Conservation (phyloP, 1,139 yeast species). For the Keqinozyma sinolaborantium region DNA sequence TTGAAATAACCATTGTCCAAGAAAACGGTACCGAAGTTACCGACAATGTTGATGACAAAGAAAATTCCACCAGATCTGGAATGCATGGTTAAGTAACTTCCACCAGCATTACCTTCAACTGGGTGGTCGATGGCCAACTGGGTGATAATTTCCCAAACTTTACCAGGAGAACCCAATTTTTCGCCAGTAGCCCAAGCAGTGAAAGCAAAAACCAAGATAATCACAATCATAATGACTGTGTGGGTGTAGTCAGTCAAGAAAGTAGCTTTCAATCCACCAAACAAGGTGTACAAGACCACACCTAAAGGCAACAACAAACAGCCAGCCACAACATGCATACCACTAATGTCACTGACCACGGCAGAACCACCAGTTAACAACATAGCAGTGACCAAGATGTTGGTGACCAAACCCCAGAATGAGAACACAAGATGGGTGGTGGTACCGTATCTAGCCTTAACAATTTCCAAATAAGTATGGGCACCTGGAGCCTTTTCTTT, state of each 20-base stretch:
- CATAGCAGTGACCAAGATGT: constrained; percentile 85
- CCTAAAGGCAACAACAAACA: constrained; percentile 80
- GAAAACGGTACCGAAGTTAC: constrained; percentile 87
- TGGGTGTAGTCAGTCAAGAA: constrained; percentile 85
- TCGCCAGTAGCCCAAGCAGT: constrained; percentile 57
- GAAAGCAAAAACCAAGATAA: constrained; percentile 61
- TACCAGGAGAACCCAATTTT: constrained; percentile 76
- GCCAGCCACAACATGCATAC: constrained; percentile 80
- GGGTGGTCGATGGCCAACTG: constrained; percentile 58
- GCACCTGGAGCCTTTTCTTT: constrained; percentile 57
- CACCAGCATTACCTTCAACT: constrained; percentile 71
- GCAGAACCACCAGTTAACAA: constrained; percentile 84
- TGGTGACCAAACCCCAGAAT: constrained; percentile 82
- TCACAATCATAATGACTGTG: constrained; percentile 58
- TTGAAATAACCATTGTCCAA: constrained; percentile 89
- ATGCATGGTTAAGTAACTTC: constrained; percentile 74
- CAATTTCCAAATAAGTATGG: constrained; percentile 54
- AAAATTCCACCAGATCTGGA: constrained; percentile 78
- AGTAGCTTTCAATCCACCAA: constrained; percentile 90
- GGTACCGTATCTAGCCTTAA: constrained; percentile 49
- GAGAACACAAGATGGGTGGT: constrained; percentile 65
- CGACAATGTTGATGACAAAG: constrained; percentile 78
- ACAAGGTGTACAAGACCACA: constrained; percentile 75
- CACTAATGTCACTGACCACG: constrained; percentile 71
- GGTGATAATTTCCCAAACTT: constrained; percentile 67